Base-by-base conservation (phyloP, 305 asterid species). In the Fraxinus baroniana region DNA sequence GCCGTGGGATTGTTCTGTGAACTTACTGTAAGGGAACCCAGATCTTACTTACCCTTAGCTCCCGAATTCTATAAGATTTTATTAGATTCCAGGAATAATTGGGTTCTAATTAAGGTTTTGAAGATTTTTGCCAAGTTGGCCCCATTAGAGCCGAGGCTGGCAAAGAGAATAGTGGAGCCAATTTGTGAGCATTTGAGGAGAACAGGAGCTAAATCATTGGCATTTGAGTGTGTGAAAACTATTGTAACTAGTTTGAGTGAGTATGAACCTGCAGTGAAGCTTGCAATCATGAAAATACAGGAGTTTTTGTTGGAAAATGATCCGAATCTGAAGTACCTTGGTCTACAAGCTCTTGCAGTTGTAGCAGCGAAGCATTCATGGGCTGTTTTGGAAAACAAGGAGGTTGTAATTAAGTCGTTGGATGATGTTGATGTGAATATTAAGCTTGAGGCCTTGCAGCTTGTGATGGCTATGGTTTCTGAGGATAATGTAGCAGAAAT, bases 321-420 rank as follows among this genome's bases (percentile, higher is more conserved):
- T 88, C 90, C 95, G 3, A 96, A 96, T 87, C 94, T 96, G 44
- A 94, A 89, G 91, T 96, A 86, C 88, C 97, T 94, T 60, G 98
- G 98, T 35, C 79, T 96, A 90, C 98, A 93, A 79, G 99, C 94
- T 0, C 92, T 96, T 33, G 77, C 94, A 4, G 82, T 86, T 76
- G 89, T 90, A 86, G 89, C 92, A 13, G 86, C 87, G 60, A 93
- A 88, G 84, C 89, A 89, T 88, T 87, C 90, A 85, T 92, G 95
- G 97, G 97, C 97, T 2, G 92, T 96, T 62, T 83, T 91, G 89
- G 98, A 94, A 90, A 94, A 94, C 82, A 94, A 96, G 92, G 98
- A 96, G 79, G 79, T 91, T 89, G 95, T 96, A 83, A 90, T 96
- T 82, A 94, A 89, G 93, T 95, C 99, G 15, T 88, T 96, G 93